Evolutionary conservation across 2,329 filamentous ascomycete genomes (phyloP).

Genomic region (Fusarium penzigii): DNA sequence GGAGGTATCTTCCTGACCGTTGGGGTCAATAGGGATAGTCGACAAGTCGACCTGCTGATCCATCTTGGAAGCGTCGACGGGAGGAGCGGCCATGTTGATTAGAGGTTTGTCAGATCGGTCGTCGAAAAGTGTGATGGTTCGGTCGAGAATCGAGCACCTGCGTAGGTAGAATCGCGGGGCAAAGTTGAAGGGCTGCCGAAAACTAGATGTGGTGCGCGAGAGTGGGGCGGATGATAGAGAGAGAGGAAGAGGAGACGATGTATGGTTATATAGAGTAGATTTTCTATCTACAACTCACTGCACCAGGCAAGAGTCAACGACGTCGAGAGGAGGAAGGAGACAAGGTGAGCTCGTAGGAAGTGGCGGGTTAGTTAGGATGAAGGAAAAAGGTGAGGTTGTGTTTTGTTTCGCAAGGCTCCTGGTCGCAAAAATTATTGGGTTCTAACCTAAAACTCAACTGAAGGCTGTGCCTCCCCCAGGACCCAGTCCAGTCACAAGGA

Average conservation of each 20-base stretch:
- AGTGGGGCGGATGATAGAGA: slow-evolving; percentile 16
- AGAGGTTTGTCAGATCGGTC: slow-evolving; percentile 5
- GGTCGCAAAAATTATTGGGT: slow-evolving; percentile 27
- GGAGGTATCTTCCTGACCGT: slow-evolving; percentile 56
- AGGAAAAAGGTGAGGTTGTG: slow-evolving; percentile 2
- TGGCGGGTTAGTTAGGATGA: slow-evolving; percentile 18
- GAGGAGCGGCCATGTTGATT: slow-evolving; percentile 38
- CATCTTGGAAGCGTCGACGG: slow-evolving; percentile 38
- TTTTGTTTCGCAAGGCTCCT: slow-evolving; percentile 23
- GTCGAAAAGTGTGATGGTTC: neutral
- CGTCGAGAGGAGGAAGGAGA: slow-evolving; percentile 15
- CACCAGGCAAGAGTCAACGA: slow-evolving; percentile 40
- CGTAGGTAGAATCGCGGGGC: slow-evolving; percentile 31
- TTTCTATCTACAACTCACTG: slow-evolving; percentile 32
- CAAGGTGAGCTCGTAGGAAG: slow-evolving; percentile 18
- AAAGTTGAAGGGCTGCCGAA: slow-evolving; percentile 22
- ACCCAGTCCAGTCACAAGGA: neutral
- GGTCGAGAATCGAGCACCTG: slow-evolving; percentile 8
- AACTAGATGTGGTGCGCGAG: slow-evolving; percentile 22
- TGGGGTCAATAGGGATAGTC: slow-evolving; percentile 67
- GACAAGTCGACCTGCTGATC: slow-evolving; percentile 65
- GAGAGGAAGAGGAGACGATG: slow-evolving; percentile 29
- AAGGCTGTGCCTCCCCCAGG: slow-evolving; percentile 3
- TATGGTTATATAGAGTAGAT: slow-evolving; percentile 24
- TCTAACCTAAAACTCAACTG: slow-evolving; percentile 24